Conservation (phyloP, 192 early-diverging fungal genomes). For the Podila verticillata region DNA sequence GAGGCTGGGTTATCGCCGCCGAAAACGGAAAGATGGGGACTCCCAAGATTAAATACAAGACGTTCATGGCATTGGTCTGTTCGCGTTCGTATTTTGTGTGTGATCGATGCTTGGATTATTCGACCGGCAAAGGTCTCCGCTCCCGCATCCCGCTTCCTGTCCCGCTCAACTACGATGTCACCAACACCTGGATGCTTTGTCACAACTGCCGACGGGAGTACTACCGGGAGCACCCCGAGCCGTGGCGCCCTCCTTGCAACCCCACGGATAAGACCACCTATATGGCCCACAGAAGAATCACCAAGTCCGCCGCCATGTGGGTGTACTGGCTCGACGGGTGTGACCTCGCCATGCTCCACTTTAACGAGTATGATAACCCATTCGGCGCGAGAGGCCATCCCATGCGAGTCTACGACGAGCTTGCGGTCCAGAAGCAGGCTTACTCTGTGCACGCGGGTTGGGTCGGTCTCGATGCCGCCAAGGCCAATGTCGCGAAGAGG, state of each 20-base stretch:
- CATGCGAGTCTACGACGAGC: neutral
- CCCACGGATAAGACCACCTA: no score
- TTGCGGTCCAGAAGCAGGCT: neutral
- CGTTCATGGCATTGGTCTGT: constrained; percentile 22
- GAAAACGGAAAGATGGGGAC: neutral
- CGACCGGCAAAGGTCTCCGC: neutral
- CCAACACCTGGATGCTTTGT: neutral
- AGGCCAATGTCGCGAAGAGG: neutral
- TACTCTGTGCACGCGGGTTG: neutral
- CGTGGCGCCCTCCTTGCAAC: no score
- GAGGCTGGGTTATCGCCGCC: constrained; percentile 3
- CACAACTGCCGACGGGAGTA: neutral
- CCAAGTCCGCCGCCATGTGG: no score
- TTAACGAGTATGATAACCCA: no score
- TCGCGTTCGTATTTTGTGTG: constrained; percentile 15
- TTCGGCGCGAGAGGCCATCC: neutral
- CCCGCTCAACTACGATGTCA: neutral
- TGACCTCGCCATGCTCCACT: no score
- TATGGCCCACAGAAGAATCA: no score
- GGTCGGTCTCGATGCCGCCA: neutral
- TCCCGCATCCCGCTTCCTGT: constrained; percentile 25
- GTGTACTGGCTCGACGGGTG: no score
- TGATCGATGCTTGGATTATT: constrained; percentile 10
- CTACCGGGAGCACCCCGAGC: no score
- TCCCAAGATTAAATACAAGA: constrained; percentile 6